A percentile compares a stretch with the other conserved stretches of the same genome.
Evolutionary conservation across 495 filamentous ascomycete species (phyloP).

Genomic region (Tuber magnatum): DNA sequence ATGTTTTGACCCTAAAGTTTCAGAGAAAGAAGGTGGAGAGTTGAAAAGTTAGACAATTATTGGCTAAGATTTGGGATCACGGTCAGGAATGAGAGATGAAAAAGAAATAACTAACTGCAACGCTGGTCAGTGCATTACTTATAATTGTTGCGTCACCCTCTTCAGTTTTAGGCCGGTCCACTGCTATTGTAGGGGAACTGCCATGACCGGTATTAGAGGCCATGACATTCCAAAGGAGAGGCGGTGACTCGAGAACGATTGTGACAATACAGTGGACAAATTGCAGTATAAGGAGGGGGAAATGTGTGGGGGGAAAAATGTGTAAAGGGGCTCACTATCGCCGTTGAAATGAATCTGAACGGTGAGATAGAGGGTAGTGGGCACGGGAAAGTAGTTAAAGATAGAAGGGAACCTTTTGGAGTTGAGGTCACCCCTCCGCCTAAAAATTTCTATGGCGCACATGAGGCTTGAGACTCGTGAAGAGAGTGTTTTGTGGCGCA

Average conservation of each 20-base stretch:
- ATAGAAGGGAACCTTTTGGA: slow-evolving; percentile 21
- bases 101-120: slow-evolving; percentile 33
- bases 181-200: slow-evolving; percentile 35
- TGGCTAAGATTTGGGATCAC: slow-evolving; percentile 29
- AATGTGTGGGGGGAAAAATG: neutral
- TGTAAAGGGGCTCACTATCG: slow-evolving; percentile 11
- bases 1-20: slow-evolving; percentile 67
- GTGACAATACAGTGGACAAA: slow-evolving; percentile 3
- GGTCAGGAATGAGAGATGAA: slow-evolving; percentile 18
- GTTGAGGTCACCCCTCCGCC: slow-evolving; percentile 35
- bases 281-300: neutral
- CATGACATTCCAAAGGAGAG: slow-evolving; percentile 34
- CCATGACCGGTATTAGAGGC: slow-evolving; percentile 39
- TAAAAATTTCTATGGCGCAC: slow-evolving; percentile 30
- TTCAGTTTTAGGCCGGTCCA: slow-evolving; percentile 28
- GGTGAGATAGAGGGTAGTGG: neutral
- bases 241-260: slow-evolving; percentile 13
- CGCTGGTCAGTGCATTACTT: slow-evolving; percentile 33
- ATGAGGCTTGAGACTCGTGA: slow-evolving; percentile 18
- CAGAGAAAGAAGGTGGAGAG: slow-evolving; percentile 26
- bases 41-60: slow-evolving; percentile 26
- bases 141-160: slow-evolving; percentile 23
- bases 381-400: slow-evolving; percentile 25
- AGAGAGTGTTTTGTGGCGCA: neutral
- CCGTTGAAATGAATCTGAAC: slow-evolving; percentile 10